Evolutionary conservation across 305 asterid species (phyloP).

Genomic region (Solanum aculeatissimum): DNA sequence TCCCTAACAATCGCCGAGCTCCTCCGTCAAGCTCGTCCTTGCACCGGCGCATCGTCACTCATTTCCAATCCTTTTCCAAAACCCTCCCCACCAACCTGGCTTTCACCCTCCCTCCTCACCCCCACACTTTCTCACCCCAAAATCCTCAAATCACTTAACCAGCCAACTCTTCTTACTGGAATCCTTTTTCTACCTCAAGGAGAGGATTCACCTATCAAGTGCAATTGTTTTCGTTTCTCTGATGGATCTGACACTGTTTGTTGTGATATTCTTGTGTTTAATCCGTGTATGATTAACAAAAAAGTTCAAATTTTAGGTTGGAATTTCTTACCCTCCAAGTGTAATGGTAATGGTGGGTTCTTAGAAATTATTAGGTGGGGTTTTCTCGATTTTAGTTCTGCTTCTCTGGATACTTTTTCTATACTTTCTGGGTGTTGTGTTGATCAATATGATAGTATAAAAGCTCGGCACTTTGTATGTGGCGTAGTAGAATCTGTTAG

Average conservation of each 20-base stretch:
- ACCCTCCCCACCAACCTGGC: conserved; percentile 1
- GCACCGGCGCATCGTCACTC: conserved; percentile 51
- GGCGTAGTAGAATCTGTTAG: conserved; percentile 62
- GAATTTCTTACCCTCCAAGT: conserved; percentile 60
- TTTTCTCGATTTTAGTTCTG: conserved; percentile 13
- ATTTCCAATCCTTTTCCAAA: conserved; percentile 5
- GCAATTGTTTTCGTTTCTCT: conserved; percentile 58
- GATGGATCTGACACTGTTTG: conserved; percentile 48
- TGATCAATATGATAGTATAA: conserved; percentile 1
- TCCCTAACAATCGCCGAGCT: conserved; percentile 33
- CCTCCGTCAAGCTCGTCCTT: conserved; percentile 34
- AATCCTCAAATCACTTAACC: conserved; percentile 47
- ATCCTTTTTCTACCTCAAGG: conserved; percentile 36
- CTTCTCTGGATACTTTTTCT: conserved; percentile 21
- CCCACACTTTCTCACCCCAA: conserved; percentile 16
- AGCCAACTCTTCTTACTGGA: conserved; percentile 40
- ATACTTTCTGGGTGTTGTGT: conserved; percentile 13
- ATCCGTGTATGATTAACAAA: conserved; percentile 32
- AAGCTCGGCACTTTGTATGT: conserved; percentile 13
- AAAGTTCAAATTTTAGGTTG: conserved; percentile 44
- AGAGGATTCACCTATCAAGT: conserved; percentile 7
- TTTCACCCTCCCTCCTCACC: not conserved
- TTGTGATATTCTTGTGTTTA: conserved; percentile 57
- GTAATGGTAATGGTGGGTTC: conserved; percentile 29
- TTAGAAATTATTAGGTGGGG: conserved; percentile 75